Evolutionary conservation across 495 filamentous ascomycete species (phyloP).

Genomic region (Penicillium lividum): DNA sequence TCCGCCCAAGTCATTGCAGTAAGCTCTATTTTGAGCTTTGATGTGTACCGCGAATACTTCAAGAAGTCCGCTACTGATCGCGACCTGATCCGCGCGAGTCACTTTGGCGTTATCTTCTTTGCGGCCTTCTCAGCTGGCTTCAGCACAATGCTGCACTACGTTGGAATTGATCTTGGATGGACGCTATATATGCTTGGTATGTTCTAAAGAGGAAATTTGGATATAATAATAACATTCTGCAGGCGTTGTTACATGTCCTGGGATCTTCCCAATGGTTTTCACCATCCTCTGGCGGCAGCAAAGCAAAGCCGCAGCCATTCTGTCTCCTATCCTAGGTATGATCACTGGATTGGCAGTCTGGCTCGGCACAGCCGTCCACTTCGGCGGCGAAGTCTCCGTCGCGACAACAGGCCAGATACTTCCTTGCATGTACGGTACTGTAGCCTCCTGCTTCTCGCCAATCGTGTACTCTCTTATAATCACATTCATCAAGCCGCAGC

Average conservation of each 20-base stretch:
- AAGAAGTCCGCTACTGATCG: constrained; percentile 41
- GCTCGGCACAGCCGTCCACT: constrained; percentile 45
- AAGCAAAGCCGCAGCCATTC: constrained; percentile 42
- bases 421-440: constrained; percentile 47
- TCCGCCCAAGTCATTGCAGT: constrained; percentile 48
- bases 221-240: not conserved
- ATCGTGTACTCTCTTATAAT: constrained; percentile 39
- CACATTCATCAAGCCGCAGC: constrained; percentile 33
- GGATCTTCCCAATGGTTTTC: constrained; percentile 52
- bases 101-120: constrained; percentile 48
- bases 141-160: constrained; percentile 41
- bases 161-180: constrained; percentile 37
- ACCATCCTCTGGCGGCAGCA: constrained; percentile 52
- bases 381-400: constrained; percentile 48
- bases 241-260: constrained; percentile 45
- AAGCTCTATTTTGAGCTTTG: constrained; percentile 43
- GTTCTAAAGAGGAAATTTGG: not conserved
- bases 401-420: constrained; percentile 44
- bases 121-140: constrained; percentile 41
- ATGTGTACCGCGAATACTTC: constrained; percentile 48
- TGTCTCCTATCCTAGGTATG: constrained; percentile 45
- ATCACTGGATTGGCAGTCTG: constrained; percentile 47
- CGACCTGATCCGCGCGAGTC: constrained; percentile 39
- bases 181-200: constrained; percentile 43
- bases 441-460: constrained; percentile 40